Conservation (phyloP, 192 early-diverging fungal genomes). For the Backusella westeae region DNA sequence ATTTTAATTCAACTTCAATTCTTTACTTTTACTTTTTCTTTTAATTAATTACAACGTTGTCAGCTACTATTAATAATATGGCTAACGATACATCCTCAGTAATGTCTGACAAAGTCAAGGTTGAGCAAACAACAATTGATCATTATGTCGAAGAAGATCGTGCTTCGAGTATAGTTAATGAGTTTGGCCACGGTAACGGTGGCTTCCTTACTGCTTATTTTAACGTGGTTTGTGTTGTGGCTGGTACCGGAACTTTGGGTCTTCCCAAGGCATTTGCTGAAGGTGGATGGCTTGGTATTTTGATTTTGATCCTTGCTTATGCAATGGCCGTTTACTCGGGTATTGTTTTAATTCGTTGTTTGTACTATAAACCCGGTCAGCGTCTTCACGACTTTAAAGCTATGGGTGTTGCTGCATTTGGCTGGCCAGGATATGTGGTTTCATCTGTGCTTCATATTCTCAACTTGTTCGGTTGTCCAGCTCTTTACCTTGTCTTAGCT, state of each 20-base stretch:
- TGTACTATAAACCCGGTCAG: conserved; percentile 64
- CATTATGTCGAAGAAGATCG: conserved; percentile 20
- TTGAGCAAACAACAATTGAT: conserved; percentile 20
- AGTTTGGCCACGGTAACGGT: conserved; percentile 22
- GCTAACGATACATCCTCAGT: conserved; percentile 8
- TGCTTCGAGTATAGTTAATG: neutral
- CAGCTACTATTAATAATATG: conserved; percentile 4
- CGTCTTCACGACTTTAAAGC: conserved; percentile 57
- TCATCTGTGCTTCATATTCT: conserved; percentile 61
- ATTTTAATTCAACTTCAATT: conserved; percentile 2
- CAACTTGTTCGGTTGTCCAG: conserved; percentile 66
- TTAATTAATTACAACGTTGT: neutral
- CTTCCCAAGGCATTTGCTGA: conserved; percentile 78
- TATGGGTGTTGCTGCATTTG: conserved; percentile 76
- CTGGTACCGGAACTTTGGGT: conserved; percentile 84
- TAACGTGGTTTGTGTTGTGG: conserved; percentile 46
- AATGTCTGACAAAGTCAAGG: conserved; percentile 15
- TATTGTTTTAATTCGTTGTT: conserved; percentile 69
- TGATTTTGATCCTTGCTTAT: conserved; percentile 66
- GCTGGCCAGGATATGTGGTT: conserved; percentile 60
- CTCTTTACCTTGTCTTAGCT: conserved; percentile 73
- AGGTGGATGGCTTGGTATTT: conserved; percentile 75
- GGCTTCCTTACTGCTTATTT: conserved; percentile 29
- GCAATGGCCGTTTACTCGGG: conserved; percentile 72
- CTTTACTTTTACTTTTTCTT: neutral